Conservation (phyloP, 345 rosid genomes). For the Linum trigynum region DNA sequence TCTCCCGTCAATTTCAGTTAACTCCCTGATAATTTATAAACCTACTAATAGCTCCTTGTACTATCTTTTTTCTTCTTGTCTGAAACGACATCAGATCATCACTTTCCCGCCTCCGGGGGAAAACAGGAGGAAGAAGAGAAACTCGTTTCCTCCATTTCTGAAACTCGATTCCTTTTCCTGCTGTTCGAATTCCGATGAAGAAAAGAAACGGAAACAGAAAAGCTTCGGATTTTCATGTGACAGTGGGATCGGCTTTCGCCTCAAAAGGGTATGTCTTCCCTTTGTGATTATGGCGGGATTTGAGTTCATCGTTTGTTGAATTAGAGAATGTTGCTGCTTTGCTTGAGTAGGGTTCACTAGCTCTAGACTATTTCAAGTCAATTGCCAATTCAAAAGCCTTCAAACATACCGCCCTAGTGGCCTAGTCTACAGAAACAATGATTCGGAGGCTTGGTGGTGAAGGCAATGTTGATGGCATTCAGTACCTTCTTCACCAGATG, state of each 20-base stretch:
- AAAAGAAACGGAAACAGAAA: no score
- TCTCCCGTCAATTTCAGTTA: not conserved
- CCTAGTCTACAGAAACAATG: constrained; percentile 49
- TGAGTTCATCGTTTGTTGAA: not conserved
- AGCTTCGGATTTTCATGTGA: no score
- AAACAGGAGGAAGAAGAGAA: no score
- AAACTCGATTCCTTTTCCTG: no score
- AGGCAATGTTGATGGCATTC: constrained; percentile 51
- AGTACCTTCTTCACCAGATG: constrained; percentile 84
- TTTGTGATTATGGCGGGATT: no score
- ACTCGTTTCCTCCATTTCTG: not conserved
- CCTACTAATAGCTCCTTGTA: not conserved
- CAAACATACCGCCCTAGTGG: constrained; percentile 58
- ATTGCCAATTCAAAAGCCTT: constrained; percentile 54
- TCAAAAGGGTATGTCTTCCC: not conserved
- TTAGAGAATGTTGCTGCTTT: not conserved
- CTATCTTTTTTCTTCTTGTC: not conserved
- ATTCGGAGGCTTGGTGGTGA: constrained; percentile 47
- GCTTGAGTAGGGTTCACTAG: constrained; percentile 12
- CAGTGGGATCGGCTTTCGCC: not conserved
- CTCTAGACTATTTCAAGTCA: constrained; percentile 56
- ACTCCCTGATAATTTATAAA: not conserved
- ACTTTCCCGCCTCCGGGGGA: no score
- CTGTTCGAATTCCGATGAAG: not conserved
- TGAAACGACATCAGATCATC: no score